These are phyloP conservation scores for Candida endomychidarum DNA, from an alignment of 805 yeast species.

Conservation along the genomic window DNA sequence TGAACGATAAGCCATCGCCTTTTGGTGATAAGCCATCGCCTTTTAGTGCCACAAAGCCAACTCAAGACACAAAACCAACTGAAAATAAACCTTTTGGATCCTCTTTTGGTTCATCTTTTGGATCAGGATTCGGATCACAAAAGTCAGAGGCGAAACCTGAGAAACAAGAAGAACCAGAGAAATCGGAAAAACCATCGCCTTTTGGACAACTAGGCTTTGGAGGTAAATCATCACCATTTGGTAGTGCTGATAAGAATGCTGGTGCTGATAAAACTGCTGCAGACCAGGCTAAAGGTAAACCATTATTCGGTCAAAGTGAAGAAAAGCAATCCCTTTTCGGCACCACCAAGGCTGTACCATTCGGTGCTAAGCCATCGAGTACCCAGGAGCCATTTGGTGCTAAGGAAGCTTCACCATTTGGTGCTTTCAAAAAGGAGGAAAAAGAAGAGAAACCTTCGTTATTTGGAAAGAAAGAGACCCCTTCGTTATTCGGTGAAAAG, in stretches of 20 bases:
- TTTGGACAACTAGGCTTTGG: not conserved
- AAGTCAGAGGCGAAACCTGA: not conserved
- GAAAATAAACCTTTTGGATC: conserved; percentile 6
- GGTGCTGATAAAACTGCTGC: not conserved
- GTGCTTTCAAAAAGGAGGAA: not conserved
- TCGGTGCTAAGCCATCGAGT: not conserved
- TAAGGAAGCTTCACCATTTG: not conserved
- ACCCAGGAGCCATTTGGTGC: too few relatives aligned
- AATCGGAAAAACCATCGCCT: not conserved
- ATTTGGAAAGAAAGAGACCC: conserved; percentile 2
- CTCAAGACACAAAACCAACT: too few relatives aligned
- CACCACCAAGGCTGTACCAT: not conserved
- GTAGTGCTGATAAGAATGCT: not conserved
- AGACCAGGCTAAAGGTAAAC: not conserved
- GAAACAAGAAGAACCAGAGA: not conserved
- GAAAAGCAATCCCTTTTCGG: conserved; percentile 2
- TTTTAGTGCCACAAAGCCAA: too few relatives aligned
- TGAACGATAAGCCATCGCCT: conserved; percentile 3
- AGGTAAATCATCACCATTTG: not conserved
- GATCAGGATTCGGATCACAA: too few relatives aligned
- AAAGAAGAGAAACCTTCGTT: not conserved
- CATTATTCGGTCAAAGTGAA: not conserved
- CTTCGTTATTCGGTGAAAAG: conserved; percentile 2
- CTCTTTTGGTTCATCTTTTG: too few relatives aligned
- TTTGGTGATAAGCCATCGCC: not conserved